A percentile compares a stretch with the other conserved stretches of the same genome.
These are phyloP conservation scores for Cubamyces sp. DNA, from an alignment of 768 basidiomycete genomes.

Conservation along the genomic window DNA sequence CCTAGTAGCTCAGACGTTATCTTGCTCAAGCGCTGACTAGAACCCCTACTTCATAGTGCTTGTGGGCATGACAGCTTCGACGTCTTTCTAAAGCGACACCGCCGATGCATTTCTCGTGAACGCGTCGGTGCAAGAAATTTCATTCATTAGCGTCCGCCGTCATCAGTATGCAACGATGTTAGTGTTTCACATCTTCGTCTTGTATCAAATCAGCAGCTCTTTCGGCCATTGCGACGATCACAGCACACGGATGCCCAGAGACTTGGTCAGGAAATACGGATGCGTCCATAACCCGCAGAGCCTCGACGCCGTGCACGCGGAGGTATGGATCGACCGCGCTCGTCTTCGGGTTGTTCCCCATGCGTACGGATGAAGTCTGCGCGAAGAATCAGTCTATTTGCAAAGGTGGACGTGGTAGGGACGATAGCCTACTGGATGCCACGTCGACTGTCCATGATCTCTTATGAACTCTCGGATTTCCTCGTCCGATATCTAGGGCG, in stretches of 20 bases:
- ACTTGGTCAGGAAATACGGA: constrained; percentile 21
- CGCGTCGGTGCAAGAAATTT: no score
- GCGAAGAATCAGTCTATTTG: background rate
- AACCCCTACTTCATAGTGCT: no score
- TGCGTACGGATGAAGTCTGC: constrained; percentile 40
- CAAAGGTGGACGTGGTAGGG: background rate
- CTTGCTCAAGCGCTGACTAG: no score
- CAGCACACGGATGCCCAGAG: constrained; percentile 21
- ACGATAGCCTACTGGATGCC: constrained; percentile 29
- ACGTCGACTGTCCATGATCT: constrained; percentile 2
- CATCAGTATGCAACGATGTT: no score
- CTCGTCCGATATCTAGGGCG: constrained; percentile 16
- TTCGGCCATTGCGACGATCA: constrained; percentile 25
- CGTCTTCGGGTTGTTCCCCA: constrained; percentile 31
- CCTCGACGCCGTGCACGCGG: constrained; percentile 46
- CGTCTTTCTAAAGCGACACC: no score
- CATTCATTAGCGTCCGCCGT: no score
- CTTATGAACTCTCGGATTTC: constrained; percentile 14
- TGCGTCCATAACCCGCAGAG: constrained; percentile 40
- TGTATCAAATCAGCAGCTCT: constrained; percentile 25
- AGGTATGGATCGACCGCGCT: constrained; percentile 49
- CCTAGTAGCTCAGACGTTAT: no score
- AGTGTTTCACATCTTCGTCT: no score
- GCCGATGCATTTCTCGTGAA: no score
- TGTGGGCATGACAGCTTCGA: no score